These are phyloP conservation scores for Dryas alaskensis DNA, from an alignment of 306 rosid species.

Conservation along the genomic window DNA sequence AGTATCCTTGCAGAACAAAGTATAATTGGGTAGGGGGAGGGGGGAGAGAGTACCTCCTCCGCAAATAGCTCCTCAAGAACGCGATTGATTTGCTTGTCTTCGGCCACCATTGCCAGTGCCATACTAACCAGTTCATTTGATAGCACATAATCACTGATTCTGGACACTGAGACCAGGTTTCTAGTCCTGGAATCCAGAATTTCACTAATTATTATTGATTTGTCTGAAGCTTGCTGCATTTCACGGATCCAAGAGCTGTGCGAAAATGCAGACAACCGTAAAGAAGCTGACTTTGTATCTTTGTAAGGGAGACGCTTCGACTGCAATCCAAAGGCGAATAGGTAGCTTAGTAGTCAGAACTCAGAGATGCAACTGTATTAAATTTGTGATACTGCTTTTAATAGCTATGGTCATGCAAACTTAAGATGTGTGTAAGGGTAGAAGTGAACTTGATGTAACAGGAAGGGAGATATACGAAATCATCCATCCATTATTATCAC, in stretches of 20 bases:
- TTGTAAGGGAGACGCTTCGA: conserved; percentile 84
- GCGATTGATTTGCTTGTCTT: conserved; percentile 96
- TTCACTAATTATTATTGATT: conserved; percentile 92
- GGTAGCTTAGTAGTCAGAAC: conserved; percentile 14
- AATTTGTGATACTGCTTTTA: not conserved
- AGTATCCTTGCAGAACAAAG: no score
- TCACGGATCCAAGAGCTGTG: conserved; percentile 94
- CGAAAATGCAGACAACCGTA: conserved; percentile 73
- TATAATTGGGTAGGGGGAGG: no score
- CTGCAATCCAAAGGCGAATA: conserved; percentile 39
- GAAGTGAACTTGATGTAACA: not conserved
- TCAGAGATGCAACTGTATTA: not conserved
- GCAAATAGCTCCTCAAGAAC: conserved; percentile 98
- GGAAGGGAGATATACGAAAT: not conserved
- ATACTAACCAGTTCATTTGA: conserved; percentile 95
- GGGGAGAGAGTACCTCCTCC: conserved; percentile 55
- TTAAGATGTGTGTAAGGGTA: not conserved
- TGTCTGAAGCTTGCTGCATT: conserved; percentile 97
- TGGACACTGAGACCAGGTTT: conserved; percentile 95
- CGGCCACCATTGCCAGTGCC: conserved; percentile 99
- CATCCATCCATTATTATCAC: no score
- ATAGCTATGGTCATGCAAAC: not conserved
- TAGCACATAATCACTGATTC: conserved; percentile 92
- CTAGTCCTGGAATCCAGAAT: conserved; percentile 96
- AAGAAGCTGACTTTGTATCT: conserved; percentile 59